Base-by-base conservation (phyloP, 805 yeast species). In the Starmerella sp. region DNA sequence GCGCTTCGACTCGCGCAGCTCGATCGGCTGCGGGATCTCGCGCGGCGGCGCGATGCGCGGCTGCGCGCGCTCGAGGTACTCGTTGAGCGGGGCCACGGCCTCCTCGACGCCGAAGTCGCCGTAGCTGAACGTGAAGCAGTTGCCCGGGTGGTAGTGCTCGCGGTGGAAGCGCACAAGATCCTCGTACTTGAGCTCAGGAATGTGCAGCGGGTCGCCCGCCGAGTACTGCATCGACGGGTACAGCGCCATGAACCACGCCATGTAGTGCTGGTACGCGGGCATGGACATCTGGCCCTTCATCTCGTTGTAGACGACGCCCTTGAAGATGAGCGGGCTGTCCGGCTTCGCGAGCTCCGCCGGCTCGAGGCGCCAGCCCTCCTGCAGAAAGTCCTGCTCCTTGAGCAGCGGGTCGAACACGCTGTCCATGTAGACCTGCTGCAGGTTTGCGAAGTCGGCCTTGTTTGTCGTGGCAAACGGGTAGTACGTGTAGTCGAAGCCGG, bases 281-380 rank as follows among this genome's bases (percentile, higher is more conserved):
- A 88, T 91, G 0, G 96, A 85, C 66, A 87, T 80, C 69, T 91
- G 97, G 8, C 98, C 98, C 70, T 93, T 93, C 98, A 93, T 93
- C 71, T 93, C 98, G 67, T 93, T 93, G 68, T 86, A 93, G 2
- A 93, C 98, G 36, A 93, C 98, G 47, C 98, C 98, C 69, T 93
- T 93, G 69, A 88, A 87, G 4, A 73, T 74, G 43, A 93, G 66
- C 1, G 87, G 85, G 48, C 43, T 43, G 4, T 41, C 46, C 9
- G 47, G 53, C 15, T 42, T 43, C 6, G 52, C 35, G 14, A 73
- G 71, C 65, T 90, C 89, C 6, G 75, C 68, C 61, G 87, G 80
- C 68, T 93, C 98, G 41, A 93, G 72, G 66, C 98, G 81, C 98
- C 98, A 93, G 38, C 98, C 98, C 71, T 93, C 98, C 72, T 93